phyloP scores from a whole-genome alignment of 2,329 filamentous ascomycete species.

The Botrytis aclada region DNA sequence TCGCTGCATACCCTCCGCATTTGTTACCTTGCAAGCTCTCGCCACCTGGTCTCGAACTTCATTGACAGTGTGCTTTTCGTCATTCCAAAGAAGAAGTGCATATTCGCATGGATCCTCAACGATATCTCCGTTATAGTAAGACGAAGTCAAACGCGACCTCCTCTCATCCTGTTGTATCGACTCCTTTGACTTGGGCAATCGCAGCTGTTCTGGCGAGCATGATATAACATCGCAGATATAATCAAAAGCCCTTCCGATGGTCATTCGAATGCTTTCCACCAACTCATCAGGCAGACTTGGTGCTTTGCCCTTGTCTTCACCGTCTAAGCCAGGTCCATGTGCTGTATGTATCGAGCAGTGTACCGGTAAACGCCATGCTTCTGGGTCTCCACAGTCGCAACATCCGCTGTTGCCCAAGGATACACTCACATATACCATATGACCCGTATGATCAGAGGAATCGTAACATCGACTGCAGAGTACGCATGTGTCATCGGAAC shows the following conservation, averaged over 20 bases:
- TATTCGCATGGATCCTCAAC: conserved; percentile 68
- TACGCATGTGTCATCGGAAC: conserved; percentile 91
- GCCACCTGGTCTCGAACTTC: conserved; percentile 90
- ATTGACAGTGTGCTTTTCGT: conserved; percentile 94
- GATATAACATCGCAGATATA: conserved; percentile 98
- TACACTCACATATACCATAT: conserved; percentile 85
- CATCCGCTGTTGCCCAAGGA: conserved; percentile 91
- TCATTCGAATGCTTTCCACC: conserved; percentile 74
- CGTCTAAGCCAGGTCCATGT: conserved; percentile 45
- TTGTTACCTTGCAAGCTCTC: conserved; percentile 75
- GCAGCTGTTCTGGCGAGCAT: conserved; percentile 92
- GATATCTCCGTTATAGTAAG: conserved; percentile 68
- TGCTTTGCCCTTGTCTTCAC: conserved; percentile 58
- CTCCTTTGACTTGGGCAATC: conserved; percentile 77
- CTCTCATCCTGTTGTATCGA: conserved; percentile 79
- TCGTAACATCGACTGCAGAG: conserved; percentile 94
- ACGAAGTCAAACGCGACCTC: conserved; percentile 70
- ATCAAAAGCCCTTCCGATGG: conserved; percentile 80
- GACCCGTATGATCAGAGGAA: conserved; percentile 87
- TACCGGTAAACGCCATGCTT: conserved; percentile 86
- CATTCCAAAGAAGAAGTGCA: conserved; percentile 90
- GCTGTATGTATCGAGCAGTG: conserved; percentile 91
- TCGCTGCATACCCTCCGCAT: conserved; percentile 65
- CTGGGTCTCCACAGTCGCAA: conserved; percentile 94
- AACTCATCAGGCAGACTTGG: conserved; percentile 70